Percentiles rank a stretch among this genome's conserved stretches.
Conservation (phyloP, 352 stramenopile species). For the Thalassiosira hispida region DNA sequence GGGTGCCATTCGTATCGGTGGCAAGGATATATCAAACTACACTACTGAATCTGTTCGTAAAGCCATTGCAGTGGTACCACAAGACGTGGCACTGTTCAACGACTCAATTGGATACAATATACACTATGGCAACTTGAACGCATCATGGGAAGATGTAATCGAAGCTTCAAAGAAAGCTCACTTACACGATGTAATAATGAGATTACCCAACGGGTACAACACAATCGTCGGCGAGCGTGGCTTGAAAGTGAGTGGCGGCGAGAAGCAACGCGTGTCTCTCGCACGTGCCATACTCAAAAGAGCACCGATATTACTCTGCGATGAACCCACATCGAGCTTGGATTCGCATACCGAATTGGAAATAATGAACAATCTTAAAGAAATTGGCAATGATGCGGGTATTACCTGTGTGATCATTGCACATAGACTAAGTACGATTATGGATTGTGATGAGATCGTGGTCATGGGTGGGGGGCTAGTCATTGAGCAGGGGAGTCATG, state of each 20-base stretch:
- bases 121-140: conserved; percentile 91
- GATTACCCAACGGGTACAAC: conserved; percentile 91
- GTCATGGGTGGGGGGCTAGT: conserved; percentile 91
- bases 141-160: conserved; percentile 87
- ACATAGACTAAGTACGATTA: conserved; percentile 92
- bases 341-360: conserved; percentile 90
- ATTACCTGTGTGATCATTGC: conserved; percentile 94
- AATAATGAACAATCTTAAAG: conserved; percentile 85
- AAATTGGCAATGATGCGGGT: conserved; percentile 64
- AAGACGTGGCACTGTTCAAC: conserved; percentile 96
- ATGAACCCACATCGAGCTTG: conserved; percentile 86
- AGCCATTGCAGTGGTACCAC: conserved; percentile 93
- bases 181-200: conserved; percentile 90
- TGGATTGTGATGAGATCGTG: conserved; percentile 92
- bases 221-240: conserved; percentile 92
- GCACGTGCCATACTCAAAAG: conserved; percentile 93
- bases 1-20: conserved; percentile 89
- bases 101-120: conserved; percentile 95
- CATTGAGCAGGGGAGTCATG: conserved; percentile 92
- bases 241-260: conserved; percentile 84
- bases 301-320: conserved; percentile 83
- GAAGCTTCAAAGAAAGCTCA: conserved; percentile 90
- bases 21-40: conserved; percentile 89
- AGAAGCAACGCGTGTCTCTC: conserved; percentile 95
- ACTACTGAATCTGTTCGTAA: conserved; percentile 86